Evolutionary conservation across 208 protist species (phyloP), one percentile per base, ranked within the genome.

Genomic region (Trypanosoma vivax): DNA sequence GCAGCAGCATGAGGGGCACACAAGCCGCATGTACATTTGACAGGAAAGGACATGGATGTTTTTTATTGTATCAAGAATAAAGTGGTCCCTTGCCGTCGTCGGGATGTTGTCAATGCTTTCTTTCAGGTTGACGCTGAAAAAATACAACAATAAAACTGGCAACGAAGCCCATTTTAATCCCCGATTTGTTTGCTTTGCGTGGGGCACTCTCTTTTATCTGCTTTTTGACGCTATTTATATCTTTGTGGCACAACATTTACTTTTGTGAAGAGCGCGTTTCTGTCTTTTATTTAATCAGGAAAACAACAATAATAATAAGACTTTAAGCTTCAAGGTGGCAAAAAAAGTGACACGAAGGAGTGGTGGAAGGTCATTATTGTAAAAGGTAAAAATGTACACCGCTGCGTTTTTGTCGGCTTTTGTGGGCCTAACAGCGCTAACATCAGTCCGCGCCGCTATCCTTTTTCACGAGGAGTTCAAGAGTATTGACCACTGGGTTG

Each of bases 381-480:
- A 30, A 35, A 28, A 18, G 9, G 27, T 29, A 34, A 5, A 59
- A 18, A 67, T 60, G 47, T 50, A 40, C 42, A 18, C 34, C 13
- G 31, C 25, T 14, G 14, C 59, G 34, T 28, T 75, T 35, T 40
- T 50, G 11, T 53, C 41, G 24, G 54, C 47, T 21, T 16, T 79
- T 9, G 27, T 61, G 30, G 50, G 48, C 30, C 51, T 65, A 47
- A 50, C 64, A 28, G 16, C 60, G 25, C 55, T 75, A 33, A 42
- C 70, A 29, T 45, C 61, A 7, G 77, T 61, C 19, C 37, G 43
- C 3, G 83, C 60, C 13, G 59, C 83, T 50, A 60, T 84, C 31
- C 70, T 63, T 64, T 89, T 82, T 57, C 67, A 92, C 30, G 84
- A 92, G 46, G 65, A 72, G 40, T 89, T 92, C 64, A 73, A 80